Evolutionary conservation across 1,284 basidiomycete genomes (phyloP), one percentile per base, ranked within the genome.

Genomic region (Apiotrichum akiyoshidainum): DNA sequence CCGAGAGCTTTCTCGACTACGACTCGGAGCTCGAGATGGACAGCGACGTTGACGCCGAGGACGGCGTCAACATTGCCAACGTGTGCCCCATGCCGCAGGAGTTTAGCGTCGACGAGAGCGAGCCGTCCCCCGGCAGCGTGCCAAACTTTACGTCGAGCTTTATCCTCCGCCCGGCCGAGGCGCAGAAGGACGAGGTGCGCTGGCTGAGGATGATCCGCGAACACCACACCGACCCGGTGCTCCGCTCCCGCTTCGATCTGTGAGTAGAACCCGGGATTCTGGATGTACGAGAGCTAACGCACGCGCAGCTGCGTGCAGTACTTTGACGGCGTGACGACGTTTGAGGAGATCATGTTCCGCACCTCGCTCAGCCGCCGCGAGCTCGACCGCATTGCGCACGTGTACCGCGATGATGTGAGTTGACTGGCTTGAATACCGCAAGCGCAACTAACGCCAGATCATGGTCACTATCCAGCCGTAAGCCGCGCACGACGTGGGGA

Each of bases 331-430:
- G 63, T 68, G 26, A 68, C 73, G 13, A 73, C 75, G 1, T 69
- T 76, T 52, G 75, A 78, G 55, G 76, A 77, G 55, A 74, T 77
- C 53, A 66, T 71, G 48, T 79, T 72, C 66, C 68, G 75, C 46
- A 77, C 75, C 5, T 68, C 71, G 1, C 62, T 78, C 58, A 65
- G 63, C 14, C 61, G 68, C 47, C 67, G 70, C 33, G 74, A 76
- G 56, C 50, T 77, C 49, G 72, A 75, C 33, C 64, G 62, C 54
- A 68, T 77, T 19, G 54, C 72, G 8, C 50, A 66, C 45, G 53
- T 70, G 39, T 77, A 66, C 58, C 67, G 69, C 50, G 69, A 73
- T 22, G 69, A 77, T 63, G 73, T 77, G 58, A 73, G 61, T 55
- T 39, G 21, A 17, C 46, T 8, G 12, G 7, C 6, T 31, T 31